Conservation (phyloP, 495 filamentous ascomycete genomes). For the Annulohypoxylon maeteangense region DNA sequence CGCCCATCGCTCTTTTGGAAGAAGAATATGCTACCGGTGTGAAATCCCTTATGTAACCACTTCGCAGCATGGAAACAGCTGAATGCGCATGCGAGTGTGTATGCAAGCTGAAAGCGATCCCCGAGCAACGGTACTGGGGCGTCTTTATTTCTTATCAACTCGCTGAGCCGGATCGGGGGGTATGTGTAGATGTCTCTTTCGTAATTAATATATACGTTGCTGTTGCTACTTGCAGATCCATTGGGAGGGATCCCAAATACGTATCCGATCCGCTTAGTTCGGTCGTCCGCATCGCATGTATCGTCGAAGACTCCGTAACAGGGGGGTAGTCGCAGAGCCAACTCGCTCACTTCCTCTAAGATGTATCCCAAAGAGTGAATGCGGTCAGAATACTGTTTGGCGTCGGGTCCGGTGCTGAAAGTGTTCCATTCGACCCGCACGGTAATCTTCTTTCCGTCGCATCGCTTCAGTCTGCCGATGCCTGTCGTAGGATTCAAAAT, state of each 20-base stretch:
- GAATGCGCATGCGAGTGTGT: background rate
- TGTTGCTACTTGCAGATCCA: background rate
- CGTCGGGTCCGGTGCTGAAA: background rate
- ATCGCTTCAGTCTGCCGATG: background rate
- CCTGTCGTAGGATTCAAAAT: background rate
- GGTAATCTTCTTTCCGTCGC: background rate
- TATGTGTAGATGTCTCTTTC: background rate
- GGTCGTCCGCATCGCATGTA: background rate
- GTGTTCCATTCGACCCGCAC: conserved; percentile 1
- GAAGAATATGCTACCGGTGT: background rate
- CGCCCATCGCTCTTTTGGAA: background rate
- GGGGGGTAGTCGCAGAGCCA: background rate
- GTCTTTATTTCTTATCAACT: background rate
- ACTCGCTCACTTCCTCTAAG: conserved; percentile 1
- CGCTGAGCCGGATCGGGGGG: background rate
- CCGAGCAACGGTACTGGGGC: background rate
- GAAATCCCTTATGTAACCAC: background rate
- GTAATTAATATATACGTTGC: background rate
- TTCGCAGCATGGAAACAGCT: background rate
- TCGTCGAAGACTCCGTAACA: background rate
- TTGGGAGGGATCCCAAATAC: background rate
- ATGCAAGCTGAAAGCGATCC: background rate
- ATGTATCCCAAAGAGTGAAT: background rate
- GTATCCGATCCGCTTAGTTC: background rate
- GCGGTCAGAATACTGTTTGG: background rate